Base-by-base conservation (phyloP, 208 protist species). In the Baffinella frigidus region DNA sequence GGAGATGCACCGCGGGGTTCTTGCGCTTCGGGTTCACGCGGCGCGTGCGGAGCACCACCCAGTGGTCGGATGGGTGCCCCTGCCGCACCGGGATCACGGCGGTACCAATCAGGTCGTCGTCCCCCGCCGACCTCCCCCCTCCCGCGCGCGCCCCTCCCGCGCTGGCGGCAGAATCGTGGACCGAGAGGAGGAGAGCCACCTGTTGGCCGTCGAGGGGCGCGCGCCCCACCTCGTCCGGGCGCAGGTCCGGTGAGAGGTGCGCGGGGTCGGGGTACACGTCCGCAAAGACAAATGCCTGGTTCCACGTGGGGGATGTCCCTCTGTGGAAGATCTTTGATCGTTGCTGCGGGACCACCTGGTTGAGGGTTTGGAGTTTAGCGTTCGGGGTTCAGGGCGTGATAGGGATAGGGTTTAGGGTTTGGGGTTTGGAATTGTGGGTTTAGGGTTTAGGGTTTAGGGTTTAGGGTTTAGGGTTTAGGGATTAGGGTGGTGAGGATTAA, bases 201-300 rank as follows among this genome's bases (percentile, higher is more conserved):
- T 64, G 24, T 14, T n/a, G 20, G 3, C 56, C 56, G 7, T n/a
- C 24, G 24, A 64, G 17, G 0, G 56, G 5, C 56, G 20, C 56
- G 2, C 56, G 56, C 3, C n/a, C n/a, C n/a, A n/a, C n/a, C n/a
- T n/a, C n/a, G n/a, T n/a, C n/a, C n/a, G n/a, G n/a, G n/a, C n/a
- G n/a, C n/a, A n/a, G n/a, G n/a, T n/a, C n/a, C n/a, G n/a, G n/a
- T n/a, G n/a, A n/a, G n/a, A n/a, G n/a, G n/a, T n/a, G n/a, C n/a
- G n/a, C n/a, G n/a, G n/a, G n/a, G n/a, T n/a, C n/a, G n/a, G 77
- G 77, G 44, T 87, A 87, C 9, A 43, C 50, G 44, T 87, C 77
- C 10, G 77, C 77, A 61, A 87, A 87, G 41, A 87, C 77, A 27
- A 87, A 87, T 17, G 39, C 77, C 50, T 87, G 77, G 27, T 87